Percentiles rank a stretch among this genome's conserved stretches.
These are phyloP conservation scores for Sclerotinia trifoliorum DNA, from an alignment of 2,329 filamentous ascomycete genomes.

Conservation along the genomic window DNA sequence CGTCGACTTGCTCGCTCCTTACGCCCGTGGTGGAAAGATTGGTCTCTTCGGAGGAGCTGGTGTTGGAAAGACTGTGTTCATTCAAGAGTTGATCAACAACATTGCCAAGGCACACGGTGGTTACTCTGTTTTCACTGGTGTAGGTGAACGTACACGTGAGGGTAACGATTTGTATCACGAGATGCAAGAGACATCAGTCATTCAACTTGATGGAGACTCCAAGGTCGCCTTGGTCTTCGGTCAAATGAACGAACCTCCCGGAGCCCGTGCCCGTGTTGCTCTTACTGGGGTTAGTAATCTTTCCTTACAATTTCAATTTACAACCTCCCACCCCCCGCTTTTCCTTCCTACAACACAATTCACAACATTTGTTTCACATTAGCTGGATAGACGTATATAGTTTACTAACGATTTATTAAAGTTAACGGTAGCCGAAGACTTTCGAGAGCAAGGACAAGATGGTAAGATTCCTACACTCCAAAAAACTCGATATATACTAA, in stretches of 20 bases:
- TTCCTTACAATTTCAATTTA: no score
- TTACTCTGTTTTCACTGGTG: slow-evolving; percentile 99
- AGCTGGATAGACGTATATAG: neutral
- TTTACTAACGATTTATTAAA: slow-evolving; percentile 1
- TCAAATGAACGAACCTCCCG: slow-evolving; percentile 99
- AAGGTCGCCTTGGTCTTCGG: slow-evolving; percentile 99
- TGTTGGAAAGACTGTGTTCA: slow-evolving; percentile 99
- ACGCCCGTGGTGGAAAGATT: slow-evolving; percentile 99
- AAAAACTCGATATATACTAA: slow-evolving; percentile 32
- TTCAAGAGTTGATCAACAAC: slow-evolving; percentile 99
- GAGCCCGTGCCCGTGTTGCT: slow-evolving; percentile 99
- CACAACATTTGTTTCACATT: neutral
- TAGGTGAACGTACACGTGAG: slow-evolving; percentile 99
- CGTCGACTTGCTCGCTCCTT: slow-evolving; percentile 96
- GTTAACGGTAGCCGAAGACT: slow-evolving; percentile 74
- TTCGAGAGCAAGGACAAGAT: slow-evolving; percentile 82
- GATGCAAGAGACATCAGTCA: slow-evolving; percentile 99
- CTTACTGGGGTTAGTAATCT: slow-evolving; percentile 64
- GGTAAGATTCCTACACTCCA: slow-evolving; percentile 41
- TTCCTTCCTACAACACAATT: neutral
- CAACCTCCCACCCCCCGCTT: no score
- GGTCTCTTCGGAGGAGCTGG: slow-evolving; percentile 99
- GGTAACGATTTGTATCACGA: slow-evolving; percentile 99
- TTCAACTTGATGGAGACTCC: slow-evolving; percentile 97
- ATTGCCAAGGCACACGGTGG: slow-evolving; percentile 99